Evolutionary conservation across 2,329 filamentous ascomycete genomes (phyloP).

Genomic region (Sporothrix pallida): DNA sequence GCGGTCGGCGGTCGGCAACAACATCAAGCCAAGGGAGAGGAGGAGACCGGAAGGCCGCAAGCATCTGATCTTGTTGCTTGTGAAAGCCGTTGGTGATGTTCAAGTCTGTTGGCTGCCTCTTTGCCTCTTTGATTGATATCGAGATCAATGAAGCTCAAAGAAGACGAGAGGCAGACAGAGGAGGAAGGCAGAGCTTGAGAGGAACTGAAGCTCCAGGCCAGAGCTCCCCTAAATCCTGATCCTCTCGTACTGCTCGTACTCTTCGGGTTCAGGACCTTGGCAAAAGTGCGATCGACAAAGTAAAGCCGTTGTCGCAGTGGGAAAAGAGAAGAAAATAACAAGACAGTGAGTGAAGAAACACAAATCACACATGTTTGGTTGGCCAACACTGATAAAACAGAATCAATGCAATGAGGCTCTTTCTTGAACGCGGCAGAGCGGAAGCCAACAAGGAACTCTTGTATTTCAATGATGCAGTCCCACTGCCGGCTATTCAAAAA

Average conservation of each 20-base stretch:
- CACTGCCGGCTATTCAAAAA: background rate
- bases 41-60: too few relatives aligned
- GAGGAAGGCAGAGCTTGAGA: background rate
- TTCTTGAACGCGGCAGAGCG: too few relatives aligned
- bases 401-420: too few relatives aligned
- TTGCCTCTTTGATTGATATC: background rate
- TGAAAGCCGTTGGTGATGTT: background rate
- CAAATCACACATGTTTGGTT: background rate
- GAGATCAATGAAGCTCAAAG: too few relatives aligned
- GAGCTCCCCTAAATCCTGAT: background rate
- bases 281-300: slow-evolving; percentile 20
- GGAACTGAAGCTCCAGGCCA: background rate
- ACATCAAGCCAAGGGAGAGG: background rate
- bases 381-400: background rate
- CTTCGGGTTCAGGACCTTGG: background rate
- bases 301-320: background rate
- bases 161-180: background rate
- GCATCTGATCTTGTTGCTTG: background rate
- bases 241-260: background rate
- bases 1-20: too few relatives aligned
- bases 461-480: background rate
- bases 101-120: background rate
- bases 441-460: too few relatives aligned
- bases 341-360: background rate
- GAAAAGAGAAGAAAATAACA: background rate